A percentile compares a stretch with the other conserved stretches of the same genome.
Evolutionary conservation across 225 moss, liverwort and hornwort genomes (phyloP).

Genomic region (Bryoerythrophyllum caledonicum): DNA sequence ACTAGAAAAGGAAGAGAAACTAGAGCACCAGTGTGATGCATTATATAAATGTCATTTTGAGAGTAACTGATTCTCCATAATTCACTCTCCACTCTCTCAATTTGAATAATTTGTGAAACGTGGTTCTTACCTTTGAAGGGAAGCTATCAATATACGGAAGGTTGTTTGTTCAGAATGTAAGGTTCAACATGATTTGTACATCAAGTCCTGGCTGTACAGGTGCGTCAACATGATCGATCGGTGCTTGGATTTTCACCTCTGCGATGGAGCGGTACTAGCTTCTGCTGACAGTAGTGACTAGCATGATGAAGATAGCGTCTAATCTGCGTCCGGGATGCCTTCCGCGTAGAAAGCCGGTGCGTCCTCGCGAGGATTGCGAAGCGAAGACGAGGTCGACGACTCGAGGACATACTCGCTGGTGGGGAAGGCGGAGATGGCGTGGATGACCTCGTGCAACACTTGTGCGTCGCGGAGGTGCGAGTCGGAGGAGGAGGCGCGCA

Average conservation of each 20-base stretch:
- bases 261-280: constrained; percentile 4
- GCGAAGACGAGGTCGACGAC: neutral
- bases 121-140: no score
- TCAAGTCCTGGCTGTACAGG: constrained; percentile 32
- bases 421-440: constrained; percentile 35
- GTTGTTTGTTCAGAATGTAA: neutral
- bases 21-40: no score
- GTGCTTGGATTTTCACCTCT: neutral
- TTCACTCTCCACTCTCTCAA: no score
- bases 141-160: no score
- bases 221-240: constrained; percentile 1
- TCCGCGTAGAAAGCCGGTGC: constrained; percentile 21
- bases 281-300: constrained; percentile 9
- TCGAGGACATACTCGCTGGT: neutral
- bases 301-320: no score
- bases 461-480: constrained; percentile 54
- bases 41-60: no score
- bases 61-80: no score
- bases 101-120: no score
- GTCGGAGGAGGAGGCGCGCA: constrained; percentile 27
- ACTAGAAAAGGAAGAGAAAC: no score
- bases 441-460: constrained; percentile 45
- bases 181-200: constrained; percentile 28
- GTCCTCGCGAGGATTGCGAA: no score
- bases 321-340: constrained; percentile 49